A percentile compares a stretch with the other conserved stretches of the same genome.
Conservation (phyloP, 139 green algal species). For the Micractinium conductrix region DNA sequence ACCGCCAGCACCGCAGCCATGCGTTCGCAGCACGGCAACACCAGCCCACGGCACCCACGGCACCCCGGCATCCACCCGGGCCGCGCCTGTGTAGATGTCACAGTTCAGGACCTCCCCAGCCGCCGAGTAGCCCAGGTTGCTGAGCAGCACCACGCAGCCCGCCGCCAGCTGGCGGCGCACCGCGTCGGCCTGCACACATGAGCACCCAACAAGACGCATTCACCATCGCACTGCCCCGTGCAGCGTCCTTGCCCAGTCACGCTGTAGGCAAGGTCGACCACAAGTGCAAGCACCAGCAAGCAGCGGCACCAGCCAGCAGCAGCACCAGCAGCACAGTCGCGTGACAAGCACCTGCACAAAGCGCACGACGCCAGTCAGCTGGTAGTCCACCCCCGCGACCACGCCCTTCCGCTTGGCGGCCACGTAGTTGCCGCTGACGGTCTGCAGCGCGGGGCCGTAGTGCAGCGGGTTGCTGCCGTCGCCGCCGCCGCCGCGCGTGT, state of each 20-base stretch:
- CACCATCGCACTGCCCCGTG: too few species aligned
- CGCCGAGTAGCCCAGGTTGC: constrained; percentile 75
- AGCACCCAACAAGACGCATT: too few species aligned
- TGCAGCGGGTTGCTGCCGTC: constrained; percentile 55
- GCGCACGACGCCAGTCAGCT: constrained; percentile 68
- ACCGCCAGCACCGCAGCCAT: too few species aligned
- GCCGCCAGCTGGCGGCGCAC: constrained; percentile 84
- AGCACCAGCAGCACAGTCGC: too few species aligned
- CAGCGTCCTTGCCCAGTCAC: too few species aligned
- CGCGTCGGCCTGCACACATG: constrained; percentile 54
- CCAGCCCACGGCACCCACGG: too few species aligned
- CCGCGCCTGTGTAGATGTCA: constrained; percentile 54
- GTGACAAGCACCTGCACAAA: too few species aligned
- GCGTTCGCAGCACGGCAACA: too few species aligned
- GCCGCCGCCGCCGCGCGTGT: constrained; percentile 50
- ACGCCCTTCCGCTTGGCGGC: constrained; percentile 89
- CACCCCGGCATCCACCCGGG: background rate
- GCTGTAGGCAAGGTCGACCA: too few species aligned
- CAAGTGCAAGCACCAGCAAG: too few species aligned
- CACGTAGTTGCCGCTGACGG: constrained; percentile 95
- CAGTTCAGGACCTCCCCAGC: constrained; percentile 94
- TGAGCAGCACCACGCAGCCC: constrained; percentile 90
- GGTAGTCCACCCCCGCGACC: constrained; percentile 92
- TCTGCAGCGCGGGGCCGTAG: constrained; percentile 42
- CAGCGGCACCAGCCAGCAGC: too few species aligned